Evolutionary conservation across 805 yeast species (phyloP).

Genomic region (Candida parachauliodes): DNA sequence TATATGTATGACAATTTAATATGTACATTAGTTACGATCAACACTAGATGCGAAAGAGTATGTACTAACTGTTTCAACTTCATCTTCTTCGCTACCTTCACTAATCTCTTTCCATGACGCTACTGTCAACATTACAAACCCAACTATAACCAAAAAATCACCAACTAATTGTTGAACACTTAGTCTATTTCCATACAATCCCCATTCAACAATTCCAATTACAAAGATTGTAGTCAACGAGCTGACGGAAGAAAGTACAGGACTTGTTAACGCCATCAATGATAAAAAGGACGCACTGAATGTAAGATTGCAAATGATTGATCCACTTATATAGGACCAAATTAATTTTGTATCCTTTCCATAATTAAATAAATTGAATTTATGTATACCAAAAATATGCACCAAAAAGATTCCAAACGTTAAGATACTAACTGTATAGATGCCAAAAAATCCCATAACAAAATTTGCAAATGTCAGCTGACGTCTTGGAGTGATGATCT

Average conservation of each 20-base stretch:
- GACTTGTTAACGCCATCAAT: constrained; percentile 79
- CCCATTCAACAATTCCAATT: constrained; percentile 76
- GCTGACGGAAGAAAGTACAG: constrained; percentile 71
- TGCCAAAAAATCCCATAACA: constrained; percentile 65
- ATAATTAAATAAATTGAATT: constrained; percentile 50
- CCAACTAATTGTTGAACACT: constrained; percentile 60
- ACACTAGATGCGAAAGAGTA: constrained; percentile 40
- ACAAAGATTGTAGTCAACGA: constrained; percentile 72
- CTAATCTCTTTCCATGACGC: constrained; percentile 66
- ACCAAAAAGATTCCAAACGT: constrained; percentile 36
- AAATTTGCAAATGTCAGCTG: constrained; percentile 81
- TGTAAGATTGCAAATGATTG: constrained; percentile 58
- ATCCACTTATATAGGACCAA: constrained; percentile 46
- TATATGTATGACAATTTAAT: neutral
- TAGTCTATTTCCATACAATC: constrained; percentile 56
- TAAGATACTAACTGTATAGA: constrained; percentile 38
- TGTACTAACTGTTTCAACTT: constrained; percentile 38
- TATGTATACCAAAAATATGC: constrained; percentile 54
- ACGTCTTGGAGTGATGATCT: constrained; percentile 48
- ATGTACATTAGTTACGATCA: constrained; percentile 6
- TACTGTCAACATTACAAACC: constrained; percentile 62
- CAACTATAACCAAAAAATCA: constrained; percentile 62
- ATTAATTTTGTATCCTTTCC: constrained; percentile 33
- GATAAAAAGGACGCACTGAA: constrained; percentile 73
- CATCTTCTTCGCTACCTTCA: constrained; percentile 45